Evolutionary conservation across 2,329 filamentous ascomycete genomes (phyloP), one percentile per base, ranked within the genome.

Genomic region (Magnaporthiopsis rhizophila): DNA sequence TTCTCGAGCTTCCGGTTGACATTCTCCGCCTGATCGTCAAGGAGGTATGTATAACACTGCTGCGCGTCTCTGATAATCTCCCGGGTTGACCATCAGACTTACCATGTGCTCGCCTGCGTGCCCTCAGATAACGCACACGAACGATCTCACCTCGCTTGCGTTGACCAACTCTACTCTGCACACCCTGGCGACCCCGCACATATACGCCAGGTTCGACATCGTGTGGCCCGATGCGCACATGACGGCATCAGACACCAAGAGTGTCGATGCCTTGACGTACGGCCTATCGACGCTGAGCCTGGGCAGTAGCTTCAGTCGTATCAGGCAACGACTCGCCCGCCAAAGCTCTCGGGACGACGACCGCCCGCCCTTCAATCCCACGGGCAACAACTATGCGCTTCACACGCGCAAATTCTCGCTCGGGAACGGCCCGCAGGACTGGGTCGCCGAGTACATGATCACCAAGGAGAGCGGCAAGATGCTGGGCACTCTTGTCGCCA

Each of bases 181-280:
- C 76, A 81, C 82, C 58, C 82, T 95, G 64, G 86, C 89, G 0
- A 87, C 91, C 30, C 90, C 91, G 24, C 86, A 88, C 70, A 92
- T 95, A 68, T 95, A 95, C 77, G 89, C 89, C 24, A 86, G 89
- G 66, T 95, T 95, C 75, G 91, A 95, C 72, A 95, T 95, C 68
- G 89, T 94, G 58, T 95, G 91, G 91, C 91, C 91, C 0, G 90
- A 94, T 71, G 85, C 85, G 38, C 83, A 84, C 67, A 80, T 83
- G 9, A 81, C 86, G 11, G 79, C 83, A 2, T 86, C 89, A 69
- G 86, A 88, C 64, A 82, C 87, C 58, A 86, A 86, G 57, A 89
- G 88, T 65, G 90, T 95, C 36, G 90, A 95, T 77, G 90, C 91
- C 56, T 83, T 95, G 59, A 93, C 90, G 0, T 94, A 92, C 72